Base-by-base conservation (phyloP, 495 filamentous ascomycete genomes). In the Lasiosphaeria miniovina region DNA sequence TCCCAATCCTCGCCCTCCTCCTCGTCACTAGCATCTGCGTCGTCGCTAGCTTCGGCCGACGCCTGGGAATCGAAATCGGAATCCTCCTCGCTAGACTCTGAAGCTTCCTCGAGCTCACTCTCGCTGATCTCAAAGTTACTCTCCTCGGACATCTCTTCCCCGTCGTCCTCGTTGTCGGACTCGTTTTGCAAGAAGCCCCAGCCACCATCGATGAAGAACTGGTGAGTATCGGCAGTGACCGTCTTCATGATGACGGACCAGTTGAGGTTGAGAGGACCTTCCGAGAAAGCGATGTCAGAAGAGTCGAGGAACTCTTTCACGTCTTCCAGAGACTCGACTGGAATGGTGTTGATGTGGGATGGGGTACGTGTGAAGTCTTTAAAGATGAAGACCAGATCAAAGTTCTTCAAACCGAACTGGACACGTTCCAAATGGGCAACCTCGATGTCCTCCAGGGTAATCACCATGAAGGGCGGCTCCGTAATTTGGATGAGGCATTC, bases 191-290 rank as follows among this genome's bases (percentile, higher is more conserved):
- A 71, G 85, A 98, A 97, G 12, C 86, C 88, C 95, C 95, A 99
- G 32, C 95, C 95, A 34, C 95, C 95, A 67, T 98, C 93, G 35
- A 79, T 82, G 71, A 96, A 99, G 84, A 99, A 99, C 58, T 86
- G 84, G 66, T 98, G 93, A 7, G 95, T 90, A 71, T 99, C 90
- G 45, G 88, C 85, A 36, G 88, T 90, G 15, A 99, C 92, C 0
- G 95, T 99, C 80, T 99, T 99, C 93, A 99, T 99, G 70, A 99
- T 99, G 24, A 91, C 96, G 7, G 88, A 86, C 95, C 95, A 99
- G 77, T 98, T 97, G 60, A 99, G 79, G 75, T 99, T 99, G 63
- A 99, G 81, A 6, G 95, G 95, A 46, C 95, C 95, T 74, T 99
- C 95, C 14, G 86, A 89, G 80, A 85, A 98, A 34, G 95, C 85